Evolutionary conservation across 345 rosid genomes (phyloP).

Genomic region (Camelina sativa): DNA sequence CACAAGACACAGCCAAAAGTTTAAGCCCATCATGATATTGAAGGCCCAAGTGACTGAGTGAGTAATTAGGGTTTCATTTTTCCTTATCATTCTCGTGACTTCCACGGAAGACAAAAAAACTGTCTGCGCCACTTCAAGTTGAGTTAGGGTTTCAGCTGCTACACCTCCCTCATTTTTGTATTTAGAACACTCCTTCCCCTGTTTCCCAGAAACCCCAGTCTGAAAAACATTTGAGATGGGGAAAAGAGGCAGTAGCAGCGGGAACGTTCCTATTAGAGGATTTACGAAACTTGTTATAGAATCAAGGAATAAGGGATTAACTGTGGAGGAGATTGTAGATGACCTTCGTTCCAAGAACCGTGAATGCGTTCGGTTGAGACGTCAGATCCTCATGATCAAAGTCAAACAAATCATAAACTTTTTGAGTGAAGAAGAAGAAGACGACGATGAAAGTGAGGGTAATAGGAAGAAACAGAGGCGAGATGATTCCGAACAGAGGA

Average conservation of each 20-base stretch:
- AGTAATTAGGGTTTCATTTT: too few relatives aligned
- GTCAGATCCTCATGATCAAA: background rate
- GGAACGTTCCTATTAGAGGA: background rate
- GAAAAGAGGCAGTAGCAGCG: background rate
- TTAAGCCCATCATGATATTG: too few relatives aligned
- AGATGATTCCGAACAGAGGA: background rate
- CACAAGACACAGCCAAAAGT: too few relatives aligned
- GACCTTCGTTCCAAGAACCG: background rate
- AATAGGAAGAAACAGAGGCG: background rate
- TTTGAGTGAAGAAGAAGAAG: background rate
- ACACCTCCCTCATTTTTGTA: background rate
- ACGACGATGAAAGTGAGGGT: background rate
- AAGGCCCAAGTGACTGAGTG: too few relatives aligned
- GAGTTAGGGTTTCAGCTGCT: background rate
- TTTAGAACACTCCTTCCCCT: background rate
- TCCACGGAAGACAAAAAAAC: too few relatives aligned
- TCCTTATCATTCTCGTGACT: too few relatives aligned
- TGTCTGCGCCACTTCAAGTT: background rate
- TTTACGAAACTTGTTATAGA: background rate
- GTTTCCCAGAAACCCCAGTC: background rate
- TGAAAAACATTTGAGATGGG: background rate
- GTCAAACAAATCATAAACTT: background rate
- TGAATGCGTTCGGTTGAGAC: background rate
- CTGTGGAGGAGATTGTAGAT: constrained; percentile 12
- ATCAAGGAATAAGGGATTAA: background rate